Conservation (phyloP, 192 early-diverging fungal genomes). For the Coemansia sp. region DNA sequence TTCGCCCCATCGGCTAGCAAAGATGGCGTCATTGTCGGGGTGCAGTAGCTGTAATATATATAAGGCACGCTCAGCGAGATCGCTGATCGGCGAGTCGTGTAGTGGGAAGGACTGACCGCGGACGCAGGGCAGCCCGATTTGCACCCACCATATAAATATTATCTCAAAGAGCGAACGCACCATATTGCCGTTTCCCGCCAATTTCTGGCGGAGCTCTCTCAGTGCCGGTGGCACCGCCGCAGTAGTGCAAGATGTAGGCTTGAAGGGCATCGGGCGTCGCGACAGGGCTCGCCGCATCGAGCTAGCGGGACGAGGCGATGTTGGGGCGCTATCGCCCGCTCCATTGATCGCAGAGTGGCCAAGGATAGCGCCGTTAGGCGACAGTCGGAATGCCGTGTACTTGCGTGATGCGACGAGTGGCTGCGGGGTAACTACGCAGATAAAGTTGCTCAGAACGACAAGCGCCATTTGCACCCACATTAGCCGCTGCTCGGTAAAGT, state of each 20-base stretch:
- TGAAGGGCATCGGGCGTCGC: conserved; percentile 39
- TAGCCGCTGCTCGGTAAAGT: conserved; percentile 30
- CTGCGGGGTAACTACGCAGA: conserved; percentile 27
- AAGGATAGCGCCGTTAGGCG: conserved; percentile 7
- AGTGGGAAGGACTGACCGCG: conserved; percentile 7
- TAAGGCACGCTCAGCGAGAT: conserved; percentile 49
- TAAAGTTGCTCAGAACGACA: conserved; percentile 44
- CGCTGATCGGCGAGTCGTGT: conserved; percentile 34
- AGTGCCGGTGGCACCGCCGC: conserved; percentile 26
- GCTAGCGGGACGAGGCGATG: not conserved
- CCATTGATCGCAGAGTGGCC: conserved; percentile 3
- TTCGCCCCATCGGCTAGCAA: conserved; percentile 32
- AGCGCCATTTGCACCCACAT: conserved; percentile 49
- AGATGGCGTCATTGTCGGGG: conserved; percentile 39
- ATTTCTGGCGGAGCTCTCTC: conserved; percentile 20
- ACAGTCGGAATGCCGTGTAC: conserved; percentile 34
- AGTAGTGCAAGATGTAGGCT: conserved; percentile 20
- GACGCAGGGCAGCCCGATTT: conserved; percentile 17
- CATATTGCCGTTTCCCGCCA: conserved; percentile 18
- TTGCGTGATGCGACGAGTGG: conserved; percentile 24
- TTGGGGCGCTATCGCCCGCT: not conserved
- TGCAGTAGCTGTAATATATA: conserved; percentile 48
- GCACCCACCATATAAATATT: conserved; percentile 37
- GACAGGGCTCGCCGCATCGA: conserved; percentile 15
- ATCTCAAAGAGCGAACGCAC: conserved; percentile 47